Evolutionary conservation across 2,329 filamentous ascomycete genomes (phyloP), one percentile per base, ranked within the genome.

Genomic region (Colletotrichum simmondsii): DNA sequence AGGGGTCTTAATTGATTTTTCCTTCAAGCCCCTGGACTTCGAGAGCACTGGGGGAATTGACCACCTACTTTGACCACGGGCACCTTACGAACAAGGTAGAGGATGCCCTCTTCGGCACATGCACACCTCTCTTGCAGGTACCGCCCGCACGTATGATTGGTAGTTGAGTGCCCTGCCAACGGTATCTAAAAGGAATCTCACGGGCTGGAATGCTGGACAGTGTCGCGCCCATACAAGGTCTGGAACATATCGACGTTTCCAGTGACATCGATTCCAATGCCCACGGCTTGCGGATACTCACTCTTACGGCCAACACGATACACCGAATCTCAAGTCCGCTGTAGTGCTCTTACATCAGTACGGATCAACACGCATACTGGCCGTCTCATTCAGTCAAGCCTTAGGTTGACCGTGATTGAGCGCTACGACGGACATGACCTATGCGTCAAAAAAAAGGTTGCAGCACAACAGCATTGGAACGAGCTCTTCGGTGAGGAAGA

Each of bases 1-100:
- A 70, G 30, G 62, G 67, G 52, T 70, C 30, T 70, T 52, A 60
- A 70, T 66, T 65, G 67, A 59, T 60, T 30, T 46, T 22, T 26
- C 26, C 32, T 7, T 42, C 49, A 12, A 12, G n/a, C 22, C 53
- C 26, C 26, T 26, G 26, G 53, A 12, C 26, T 56, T 22, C 53
- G 8, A 19, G 42, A 49, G 42, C 28, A 35, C 7, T 53, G n/a
- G n/a, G 28, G 42, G 19, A 49, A 49, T 22, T 49, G 19, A 49
- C 42, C 19, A n/a, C 7, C 42, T 49, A 49, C 42, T 42, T 42
- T 19, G 32, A 35, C 16, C 37, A 42, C 19, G 11, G 32, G 32
- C 32, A 35, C 32, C 32, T 35, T 49, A 49, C 42, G 6, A 22
- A n/a, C 11, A 12, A 22, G n/a, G 11, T 28, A 56, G 26, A 14